Conservation (phyloP, 345 rosid genomes). For the Hibiscus syriacus region DNA sequence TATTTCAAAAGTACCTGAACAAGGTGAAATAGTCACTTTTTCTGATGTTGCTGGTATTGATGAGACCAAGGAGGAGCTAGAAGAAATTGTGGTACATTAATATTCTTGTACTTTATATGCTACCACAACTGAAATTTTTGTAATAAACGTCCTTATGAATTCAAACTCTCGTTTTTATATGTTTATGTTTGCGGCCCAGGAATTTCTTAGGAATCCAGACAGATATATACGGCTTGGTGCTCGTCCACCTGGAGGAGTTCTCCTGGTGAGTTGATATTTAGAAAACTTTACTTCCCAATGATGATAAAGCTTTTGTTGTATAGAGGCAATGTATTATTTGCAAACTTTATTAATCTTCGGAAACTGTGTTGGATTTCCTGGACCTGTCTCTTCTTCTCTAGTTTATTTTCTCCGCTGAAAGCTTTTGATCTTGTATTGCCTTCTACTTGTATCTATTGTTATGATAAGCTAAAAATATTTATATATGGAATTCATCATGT, state of each 20-base stretch:
- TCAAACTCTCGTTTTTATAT: constrained; percentile 18
- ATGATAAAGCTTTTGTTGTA: not conserved
- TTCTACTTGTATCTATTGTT: not conserved
- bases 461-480: not conserved
- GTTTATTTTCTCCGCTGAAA: not conserved
- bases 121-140: constrained; percentile 2
- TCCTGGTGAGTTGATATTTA: constrained; percentile 54
- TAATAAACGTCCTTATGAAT: constrained; percentile 10
- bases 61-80: constrained; percentile 97
- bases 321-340: not conserved
- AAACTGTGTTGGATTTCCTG: not conserved
- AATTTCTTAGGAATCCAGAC: constrained; percentile 93
- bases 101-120: constrained; percentile 5
- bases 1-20: constrained; percentile 56
- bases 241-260: constrained; percentile 96
- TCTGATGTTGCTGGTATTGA: constrained; percentile 98
- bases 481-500: not conserved
- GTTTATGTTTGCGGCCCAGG: constrained; percentile 41
- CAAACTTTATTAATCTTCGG: not conserved
- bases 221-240: constrained; percentile 77
- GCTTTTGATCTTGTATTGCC: not conserved
- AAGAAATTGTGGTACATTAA: constrained; percentile 84
- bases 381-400: not conserved
- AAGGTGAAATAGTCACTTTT: constrained; percentile 75
- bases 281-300: constrained; percentile 2